These are phyloP conservation scores for Hymenoscyphus albidus DNA, from an alignment of 2,329 filamentous ascomycete genomes.

Conservation along the genomic window DNA sequence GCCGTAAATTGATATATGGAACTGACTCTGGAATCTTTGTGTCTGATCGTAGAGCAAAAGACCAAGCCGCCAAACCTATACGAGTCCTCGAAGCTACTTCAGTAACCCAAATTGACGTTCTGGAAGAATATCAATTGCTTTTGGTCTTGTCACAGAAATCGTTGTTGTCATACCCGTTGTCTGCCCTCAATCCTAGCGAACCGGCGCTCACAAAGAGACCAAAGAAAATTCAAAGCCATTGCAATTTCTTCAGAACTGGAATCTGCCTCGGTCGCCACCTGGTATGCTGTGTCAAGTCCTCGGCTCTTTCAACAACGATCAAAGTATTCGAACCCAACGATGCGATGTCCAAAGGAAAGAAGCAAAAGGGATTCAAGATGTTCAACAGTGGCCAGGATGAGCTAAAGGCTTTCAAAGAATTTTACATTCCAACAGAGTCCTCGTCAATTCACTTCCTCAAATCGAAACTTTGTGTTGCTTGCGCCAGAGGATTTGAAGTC, in stretches of 20 bases:
- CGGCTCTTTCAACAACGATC: constrained; percentile 88
- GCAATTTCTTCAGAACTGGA: constrained; percentile 97
- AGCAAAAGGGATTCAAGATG: constrained; percentile 96
- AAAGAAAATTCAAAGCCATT: constrained; percentile 95
- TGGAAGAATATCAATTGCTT: constrained; percentile 91
- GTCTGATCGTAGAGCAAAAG: constrained; percentile 84
- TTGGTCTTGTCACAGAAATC: constrained; percentile 92
- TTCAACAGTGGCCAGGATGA: constrained; percentile 92
- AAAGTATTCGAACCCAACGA: constrained; percentile 99
- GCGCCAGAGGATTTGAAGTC: constrained; percentile 92
- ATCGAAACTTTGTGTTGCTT: constrained; percentile 93
- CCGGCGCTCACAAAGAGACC: constrained; percentile 76
- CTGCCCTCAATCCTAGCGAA: constrained; percentile 81
- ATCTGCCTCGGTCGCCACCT: constrained; percentile 92
- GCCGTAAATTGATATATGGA: constrained; percentile 88
- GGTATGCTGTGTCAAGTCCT: constrained; percentile 95
- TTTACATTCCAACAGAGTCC: constrained; percentile 98
- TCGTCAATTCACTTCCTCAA: constrained; percentile 97
- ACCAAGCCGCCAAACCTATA: constrained; percentile 67
- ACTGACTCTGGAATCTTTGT: constrained; percentile 93
- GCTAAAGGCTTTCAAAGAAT: constrained; percentile 95
- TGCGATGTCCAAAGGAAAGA: constrained; percentile 87
- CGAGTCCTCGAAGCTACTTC: constrained; percentile 80
- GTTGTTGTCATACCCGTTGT: constrained; percentile 81
- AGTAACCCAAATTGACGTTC: constrained; percentile 92